A percentile compares a stretch with the other conserved stretches of the same genome.
These are phyloP conservation scores for Leishmania aethiopica DNA, from an alignment of 208 protist genomes.

Conservation along the genomic window DNA sequence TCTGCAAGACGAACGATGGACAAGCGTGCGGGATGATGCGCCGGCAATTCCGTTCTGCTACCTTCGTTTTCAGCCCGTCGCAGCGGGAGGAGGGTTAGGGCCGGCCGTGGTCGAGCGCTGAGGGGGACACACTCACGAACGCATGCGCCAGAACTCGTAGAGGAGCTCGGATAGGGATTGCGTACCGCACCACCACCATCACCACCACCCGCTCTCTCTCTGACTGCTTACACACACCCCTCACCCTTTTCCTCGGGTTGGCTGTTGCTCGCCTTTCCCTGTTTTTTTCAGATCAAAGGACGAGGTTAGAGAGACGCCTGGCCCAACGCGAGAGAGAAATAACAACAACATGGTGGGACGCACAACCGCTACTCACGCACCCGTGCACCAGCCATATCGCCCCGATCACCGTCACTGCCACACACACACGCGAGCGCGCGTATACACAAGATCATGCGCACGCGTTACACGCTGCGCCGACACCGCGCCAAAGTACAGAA, in stretches of 20 bases:
- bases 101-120: background rate
- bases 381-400: too few species aligned
- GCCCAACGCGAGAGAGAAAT: background rate
- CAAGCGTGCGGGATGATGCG: background rate
- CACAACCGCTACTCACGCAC: background rate
- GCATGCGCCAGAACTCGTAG: background rate
- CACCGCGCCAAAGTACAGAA: too few species aligned
- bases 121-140: background rate
- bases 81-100: background rate
- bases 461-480: too few species aligned
- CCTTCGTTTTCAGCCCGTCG: background rate
- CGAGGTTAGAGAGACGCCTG: background rate
- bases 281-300: background rate
- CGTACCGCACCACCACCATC: background rate
- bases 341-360: background rate
- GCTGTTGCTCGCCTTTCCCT: background rate
- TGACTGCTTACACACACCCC: background rate
- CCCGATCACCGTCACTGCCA: too few species aligned
- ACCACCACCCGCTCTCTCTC: background rate
- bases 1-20: background rate
- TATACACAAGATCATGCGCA: too few species aligned
- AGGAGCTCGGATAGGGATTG: background rate
- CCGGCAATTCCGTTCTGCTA: background rate
- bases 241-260: too few species aligned
- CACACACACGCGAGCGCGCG: too few species aligned